Percentiles rank a stretch among this genome's conserved stretches.
Evolutionary conservation across 768 basidiomycete genomes (phyloP).

Genomic region (Amanita subjunquillea): DNA sequence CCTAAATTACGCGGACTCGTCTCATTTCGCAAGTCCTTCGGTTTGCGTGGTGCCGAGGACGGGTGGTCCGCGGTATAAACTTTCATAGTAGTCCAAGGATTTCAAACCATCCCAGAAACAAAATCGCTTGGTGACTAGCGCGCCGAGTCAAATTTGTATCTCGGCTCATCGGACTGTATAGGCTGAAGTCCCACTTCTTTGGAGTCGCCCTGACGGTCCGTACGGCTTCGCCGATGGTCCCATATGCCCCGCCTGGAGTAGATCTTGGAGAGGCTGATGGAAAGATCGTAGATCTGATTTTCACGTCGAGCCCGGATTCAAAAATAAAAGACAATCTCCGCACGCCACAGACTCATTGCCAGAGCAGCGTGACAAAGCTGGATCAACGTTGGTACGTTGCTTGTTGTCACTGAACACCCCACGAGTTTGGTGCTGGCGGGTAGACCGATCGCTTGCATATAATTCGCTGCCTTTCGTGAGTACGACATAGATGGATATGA

Average conservation of each 20-base stretch:
- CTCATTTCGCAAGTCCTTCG: not conserved
- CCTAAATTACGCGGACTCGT: not conserved
- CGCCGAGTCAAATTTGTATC: not conserved
- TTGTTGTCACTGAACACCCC: too few relatives aligned
- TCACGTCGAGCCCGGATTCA: not conserved
- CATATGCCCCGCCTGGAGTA: not conserved
- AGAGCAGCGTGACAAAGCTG: not conserved
- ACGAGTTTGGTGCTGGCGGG: not conserved
- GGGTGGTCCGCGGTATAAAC: not conserved
- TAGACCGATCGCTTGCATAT: not conserved
- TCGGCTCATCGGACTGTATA: not conserved
- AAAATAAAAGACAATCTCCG: not conserved
- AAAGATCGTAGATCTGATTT: not conserved
- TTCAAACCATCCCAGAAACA: not conserved
- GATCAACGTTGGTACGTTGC: not conserved
- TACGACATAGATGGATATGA: too few relatives aligned
- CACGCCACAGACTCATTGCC: not conserved
- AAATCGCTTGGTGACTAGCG: not conserved
- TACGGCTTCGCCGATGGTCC: not conserved
- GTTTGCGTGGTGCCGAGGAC: not conserved
- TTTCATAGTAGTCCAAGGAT: not conserved
- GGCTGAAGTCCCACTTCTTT: not conserved
- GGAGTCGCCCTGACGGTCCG: not conserved
- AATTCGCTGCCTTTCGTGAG: not conserved
- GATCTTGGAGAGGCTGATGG: not conserved